Evolutionary conservation across 164 flowering plant genomes (phyloP), one percentile per base, ranked within the genome.

Genomic region (Aristolochia fimbriata): DNA sequence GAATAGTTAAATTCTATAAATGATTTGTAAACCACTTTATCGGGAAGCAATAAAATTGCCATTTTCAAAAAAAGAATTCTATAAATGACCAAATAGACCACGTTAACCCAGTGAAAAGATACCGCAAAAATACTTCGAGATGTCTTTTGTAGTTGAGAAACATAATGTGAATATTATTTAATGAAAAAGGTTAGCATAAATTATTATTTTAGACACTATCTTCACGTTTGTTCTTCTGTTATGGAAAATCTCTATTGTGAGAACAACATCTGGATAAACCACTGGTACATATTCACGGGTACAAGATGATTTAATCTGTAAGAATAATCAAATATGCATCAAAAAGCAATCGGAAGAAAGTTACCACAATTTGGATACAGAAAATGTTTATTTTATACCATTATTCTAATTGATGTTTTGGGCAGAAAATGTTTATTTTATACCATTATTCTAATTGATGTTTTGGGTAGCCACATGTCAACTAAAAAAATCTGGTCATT

Each of bases 191-290:
- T 10, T 22, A 9, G 9, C 30, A 11, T 15, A 52, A 23, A n/a
- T n/a, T n/a, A n/a, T n/a, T n/a, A n/a, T n/a, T n/a, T n/a, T n/a
- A n/a, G n/a, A n/a, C 1, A 43, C 31, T 74, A 84, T 91, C 88
- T 86, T 87, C 23, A 50, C 20, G 62, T 67, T 55, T 16, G 55
- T 70, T 52, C 60, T 66, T 22, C 19, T 67, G 67, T 55, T 76
- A 64, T 84, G 82, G 66, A 77, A 87, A 68, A 92, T 77, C 78
- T 92, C 98, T 58, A 89, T 60, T 55, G 79, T 76, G 16, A 89
- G 84, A 78, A 90, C 71, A 58, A 75, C 77, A 67, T 87, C 96
- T n/a, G 84, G 83, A 70, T 65, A 48, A 20, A 27, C 57, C 52
- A 85, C 70, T 52, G 77, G 65, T n/a, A 70, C 48, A 60, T 73